Conservation (phyloP, 306 rosid genomes). For the Lotus japonicus region DNA sequence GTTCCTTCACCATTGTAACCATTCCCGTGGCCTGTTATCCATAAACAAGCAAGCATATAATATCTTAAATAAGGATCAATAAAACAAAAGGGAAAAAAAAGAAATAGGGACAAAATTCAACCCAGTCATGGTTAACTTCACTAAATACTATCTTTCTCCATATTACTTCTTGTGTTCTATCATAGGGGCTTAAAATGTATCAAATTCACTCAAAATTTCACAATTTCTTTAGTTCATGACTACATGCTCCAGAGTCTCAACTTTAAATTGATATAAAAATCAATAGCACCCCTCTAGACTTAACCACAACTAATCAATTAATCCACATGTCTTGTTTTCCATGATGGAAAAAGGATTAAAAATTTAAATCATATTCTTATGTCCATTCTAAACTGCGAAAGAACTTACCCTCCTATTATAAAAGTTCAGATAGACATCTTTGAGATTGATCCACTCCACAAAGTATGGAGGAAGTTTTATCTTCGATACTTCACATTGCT, state of each 20-base stretch:
- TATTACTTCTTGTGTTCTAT: too few species aligned
- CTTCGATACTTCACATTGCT: conserved; percentile 81
- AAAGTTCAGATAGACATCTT: conserved; percentile 85
- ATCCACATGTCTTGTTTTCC: background rate
- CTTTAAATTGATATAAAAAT: too few species aligned
- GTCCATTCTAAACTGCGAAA: background rate
- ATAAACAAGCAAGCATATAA: conserved; percentile 9
- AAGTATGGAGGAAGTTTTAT: conserved; percentile 72
- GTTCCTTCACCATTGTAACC: conserved; percentile 85
- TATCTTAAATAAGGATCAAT: background rate
- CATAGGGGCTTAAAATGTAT: background rate
- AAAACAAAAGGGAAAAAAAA: background rate
- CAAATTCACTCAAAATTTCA: background rate
- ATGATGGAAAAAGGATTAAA: background rate
- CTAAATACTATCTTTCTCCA: too few species aligned
- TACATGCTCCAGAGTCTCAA: too few species aligned
- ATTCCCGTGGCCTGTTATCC: conserved; percentile 82
- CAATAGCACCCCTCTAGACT: too few species aligned
- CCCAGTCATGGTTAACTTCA: too few species aligned
- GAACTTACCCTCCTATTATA: conserved; percentile 70
- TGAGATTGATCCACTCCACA: conserved; percentile 91
- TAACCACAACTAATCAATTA: background rate
- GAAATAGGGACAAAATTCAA: too few species aligned
- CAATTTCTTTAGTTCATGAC: background rate
- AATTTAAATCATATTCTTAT: background rate